Evolutionary conservation across 352 stramenopile genomes (phyloP).

Genomic region (Globisporangium mamillatum): DNA sequence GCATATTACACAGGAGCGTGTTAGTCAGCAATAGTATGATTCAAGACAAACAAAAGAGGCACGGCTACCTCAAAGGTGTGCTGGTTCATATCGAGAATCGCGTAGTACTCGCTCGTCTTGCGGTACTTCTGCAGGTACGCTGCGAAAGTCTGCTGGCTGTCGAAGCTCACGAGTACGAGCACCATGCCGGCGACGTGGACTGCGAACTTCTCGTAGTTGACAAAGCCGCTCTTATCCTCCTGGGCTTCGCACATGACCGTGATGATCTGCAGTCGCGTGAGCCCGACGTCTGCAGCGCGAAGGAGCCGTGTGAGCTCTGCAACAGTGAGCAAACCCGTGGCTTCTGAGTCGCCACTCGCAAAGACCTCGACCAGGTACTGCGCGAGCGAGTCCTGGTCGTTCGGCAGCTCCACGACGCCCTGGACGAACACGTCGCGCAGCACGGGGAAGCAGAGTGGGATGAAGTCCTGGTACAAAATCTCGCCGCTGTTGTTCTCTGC

Average conservation of each 20-base stretch:
- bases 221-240: conserved; percentile 73
- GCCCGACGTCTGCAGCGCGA: conserved; percentile 56
- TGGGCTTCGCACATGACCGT: conserved; percentile 63
- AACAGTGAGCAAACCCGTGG: conserved; percentile 57
- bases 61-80: conserved; percentile 61
- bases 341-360: conserved; percentile 59
- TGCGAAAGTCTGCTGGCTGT: conserved; percentile 60
- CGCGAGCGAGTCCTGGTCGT: conserved; percentile 60
- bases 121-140: conserved; percentile 62
- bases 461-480: conserved; percentile 52
- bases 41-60: background rate
- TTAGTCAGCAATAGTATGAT: background rate
- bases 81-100: conserved; percentile 73
- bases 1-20: background rate
- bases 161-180: conserved; percentile 59
- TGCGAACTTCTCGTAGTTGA: conserved; percentile 75
- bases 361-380: conserved; percentile 79
- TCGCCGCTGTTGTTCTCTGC: conserved; percentile 25
- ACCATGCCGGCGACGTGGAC: conserved; percentile 67
- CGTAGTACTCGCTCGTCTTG: conserved; percentile 77
- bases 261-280: conserved; percentile 77
- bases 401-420: conserved; percentile 59
- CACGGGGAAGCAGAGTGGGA: conserved; percentile 59
- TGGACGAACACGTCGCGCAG: conserved; percentile 51
- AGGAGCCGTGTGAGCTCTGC: conserved; percentile 59